phyloP scores from a whole-genome alignment of 768 basidiomycete species.

The Mycena amicta region DNA sequence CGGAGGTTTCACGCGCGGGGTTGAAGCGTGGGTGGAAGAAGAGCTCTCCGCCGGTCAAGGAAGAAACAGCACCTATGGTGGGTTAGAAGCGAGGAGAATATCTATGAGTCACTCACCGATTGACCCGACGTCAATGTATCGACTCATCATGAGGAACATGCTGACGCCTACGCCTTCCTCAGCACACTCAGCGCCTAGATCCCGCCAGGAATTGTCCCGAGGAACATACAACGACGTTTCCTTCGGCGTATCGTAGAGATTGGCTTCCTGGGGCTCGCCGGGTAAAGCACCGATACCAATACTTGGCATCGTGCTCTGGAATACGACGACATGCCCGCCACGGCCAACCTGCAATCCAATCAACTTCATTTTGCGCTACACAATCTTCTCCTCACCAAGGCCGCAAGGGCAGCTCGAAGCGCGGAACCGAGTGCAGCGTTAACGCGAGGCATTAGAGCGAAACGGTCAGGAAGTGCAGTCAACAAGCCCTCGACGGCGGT shows the following conservation, averaged over 20 bases:
- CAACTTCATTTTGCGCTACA: constrained; percentile 2
- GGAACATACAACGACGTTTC: constrained; percentile 81
- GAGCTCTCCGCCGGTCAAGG: constrained; percentile 84
- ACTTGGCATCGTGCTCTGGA: constrained; percentile 69
- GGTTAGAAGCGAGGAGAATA: neutral
- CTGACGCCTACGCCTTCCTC: constrained; percentile 90
- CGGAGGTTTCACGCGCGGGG: constrained; percentile 60
- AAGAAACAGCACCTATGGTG: constrained; percentile 60
- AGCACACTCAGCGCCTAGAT: constrained; percentile 85
- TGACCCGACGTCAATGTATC: constrained; percentile 84
- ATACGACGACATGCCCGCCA: constrained; percentile 79
- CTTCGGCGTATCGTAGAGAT: constrained; percentile 81
- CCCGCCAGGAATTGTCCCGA: constrained; percentile 77
- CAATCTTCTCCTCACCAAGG: constrained; percentile 55
- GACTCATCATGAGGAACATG: constrained; percentile 80
- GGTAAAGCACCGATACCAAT: constrained; percentile 73
- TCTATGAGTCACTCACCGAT: constrained; percentile 54
- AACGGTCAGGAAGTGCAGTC: constrained; percentile 61
- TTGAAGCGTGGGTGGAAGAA: constrained; percentile 94
- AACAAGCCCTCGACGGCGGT: constrained; percentile 68
- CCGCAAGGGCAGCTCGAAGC: constrained; percentile 68
- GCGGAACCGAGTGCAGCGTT: constrained; percentile 80
- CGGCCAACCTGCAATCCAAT: constrained; percentile 49
- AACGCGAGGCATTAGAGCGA: constrained; percentile 46
- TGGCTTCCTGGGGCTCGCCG: constrained; percentile 58